phyloP scores from a whole-genome alignment of 495 filamentous ascomycete genomes.

The Neurospora africana region DNA sequence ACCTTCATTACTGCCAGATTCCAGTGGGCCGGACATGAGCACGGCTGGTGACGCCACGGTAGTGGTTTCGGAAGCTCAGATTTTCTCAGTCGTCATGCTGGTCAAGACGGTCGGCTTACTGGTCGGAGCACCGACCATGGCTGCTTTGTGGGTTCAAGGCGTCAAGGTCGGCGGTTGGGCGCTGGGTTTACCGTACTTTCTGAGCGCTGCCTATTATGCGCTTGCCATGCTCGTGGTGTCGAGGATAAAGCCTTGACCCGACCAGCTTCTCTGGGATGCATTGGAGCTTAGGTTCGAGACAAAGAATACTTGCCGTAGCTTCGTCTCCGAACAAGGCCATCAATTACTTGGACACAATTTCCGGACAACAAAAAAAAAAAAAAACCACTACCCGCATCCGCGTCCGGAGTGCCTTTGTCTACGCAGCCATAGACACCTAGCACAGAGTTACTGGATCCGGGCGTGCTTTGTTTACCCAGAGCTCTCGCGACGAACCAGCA shows the following conservation, averaged over 20 bases:
- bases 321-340: background rate
- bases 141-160: constrained; percentile 27
- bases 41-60: constrained; percentile 3
- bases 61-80: constrained; percentile 19
- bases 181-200: constrained; percentile 23
- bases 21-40: background rate
- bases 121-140: constrained; percentile 32
- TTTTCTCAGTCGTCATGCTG: constrained; percentile 39
- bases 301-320: background rate
- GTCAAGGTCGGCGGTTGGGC: constrained; percentile 12
- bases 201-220: constrained; percentile 26
- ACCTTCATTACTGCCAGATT: constrained; percentile 15
- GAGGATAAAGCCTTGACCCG: constrained; percentile 1
- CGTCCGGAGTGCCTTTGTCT: background rate
- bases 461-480: background rate
- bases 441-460: background rate
- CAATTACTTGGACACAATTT: background rate
- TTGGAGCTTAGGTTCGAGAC: background rate
- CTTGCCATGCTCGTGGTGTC: constrained; percentile 10
- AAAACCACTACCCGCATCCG: background rate
- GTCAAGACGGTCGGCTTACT: constrained; percentile 32
- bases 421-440: background rate
- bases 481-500: background rate
- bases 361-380: background rate
- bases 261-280: background rate